Conservation (phyloP, 257 asterid species). For the Solanum okadae region DNA sequence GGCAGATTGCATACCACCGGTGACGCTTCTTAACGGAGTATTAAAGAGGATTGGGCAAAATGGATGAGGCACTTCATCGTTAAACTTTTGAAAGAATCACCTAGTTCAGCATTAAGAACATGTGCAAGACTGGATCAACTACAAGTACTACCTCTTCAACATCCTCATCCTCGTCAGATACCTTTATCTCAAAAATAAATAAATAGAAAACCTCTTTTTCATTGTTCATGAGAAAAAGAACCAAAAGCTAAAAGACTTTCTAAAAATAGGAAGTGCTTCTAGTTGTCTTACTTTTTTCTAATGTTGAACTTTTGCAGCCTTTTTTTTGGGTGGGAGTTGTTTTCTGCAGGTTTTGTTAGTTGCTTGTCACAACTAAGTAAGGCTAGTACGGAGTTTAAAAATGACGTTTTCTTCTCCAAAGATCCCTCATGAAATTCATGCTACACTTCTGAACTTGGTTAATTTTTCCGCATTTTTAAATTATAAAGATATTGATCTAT, state of each 20-base stretch:
- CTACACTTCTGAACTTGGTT: slow-evolving; percentile 94
- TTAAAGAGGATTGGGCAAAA: too few species aligned
- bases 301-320: slow-evolving; percentile 47
- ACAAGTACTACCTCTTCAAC: slow-evolving; percentile 39
- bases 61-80: too few species aligned
- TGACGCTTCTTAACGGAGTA: too few species aligned
- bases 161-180: neutral
- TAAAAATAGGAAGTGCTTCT: neutral
- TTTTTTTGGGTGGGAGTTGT: slow-evolving; percentile 86
- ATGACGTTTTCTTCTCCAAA: slow-evolving; percentile 97
- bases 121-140: slow-evolving; percentile 95
- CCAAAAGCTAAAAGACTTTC: neutral
- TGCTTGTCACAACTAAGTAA: slow-evolving; percentile 92
- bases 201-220: neutral
- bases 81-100: slow-evolving; percentile 51
- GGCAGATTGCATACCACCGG: too few species aligned
- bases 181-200: neutral
- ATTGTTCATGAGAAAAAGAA: neutral
- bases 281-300: slow-evolving; percentile 2
- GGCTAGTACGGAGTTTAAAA: slow-evolving; percentile 73
- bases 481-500: neutral
- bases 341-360: slow-evolving; percentile 98
- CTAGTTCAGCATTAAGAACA: slow-evolving; percentile 90
- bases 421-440: slow-evolving; percentile 93
- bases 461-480: neutral